These are phyloP conservation scores for Singerocomus inundabilis DNA, from an alignment of 1,284 basidiomycete species.

Conservation along the genomic window DNA sequence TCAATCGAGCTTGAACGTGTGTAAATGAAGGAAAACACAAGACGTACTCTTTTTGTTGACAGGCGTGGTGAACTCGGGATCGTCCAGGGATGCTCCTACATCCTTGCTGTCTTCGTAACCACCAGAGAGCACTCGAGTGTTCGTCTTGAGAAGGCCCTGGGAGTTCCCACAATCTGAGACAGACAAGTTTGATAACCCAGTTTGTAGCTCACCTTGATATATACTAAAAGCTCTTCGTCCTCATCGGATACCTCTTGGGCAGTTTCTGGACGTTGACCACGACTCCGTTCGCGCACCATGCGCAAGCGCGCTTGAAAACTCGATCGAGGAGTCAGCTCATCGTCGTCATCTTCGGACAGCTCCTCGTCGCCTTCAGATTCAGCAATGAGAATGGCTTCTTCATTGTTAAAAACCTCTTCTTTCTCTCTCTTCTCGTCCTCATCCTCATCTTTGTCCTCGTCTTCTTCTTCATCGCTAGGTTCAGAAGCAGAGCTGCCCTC, in stretches of 20 bases:
- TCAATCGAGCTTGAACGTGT: background rate
- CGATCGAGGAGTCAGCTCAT: conserved; percentile 43
- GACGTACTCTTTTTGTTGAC: conserved; percentile 25
- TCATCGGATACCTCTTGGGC: conserved; percentile 33
- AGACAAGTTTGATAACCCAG: background rate
- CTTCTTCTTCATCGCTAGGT: conserved; percentile 34
- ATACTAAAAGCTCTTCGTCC: conserved; percentile 63
- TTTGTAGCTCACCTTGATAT: conserved; percentile 52
- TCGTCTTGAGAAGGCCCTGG: conserved; percentile 48
- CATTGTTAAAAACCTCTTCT: conserved; percentile 18
- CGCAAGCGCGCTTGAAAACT: conserved; percentile 56
- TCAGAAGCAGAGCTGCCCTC: conserved; percentile 20
- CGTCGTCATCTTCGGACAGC: conserved; percentile 32
- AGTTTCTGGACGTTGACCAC: conserved; percentile 23
- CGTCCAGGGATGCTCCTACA: conserved; percentile 30
- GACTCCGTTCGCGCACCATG: conserved; percentile 38
- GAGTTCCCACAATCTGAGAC: conserved; percentile 3
- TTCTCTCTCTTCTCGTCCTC: conserved; percentile 13
- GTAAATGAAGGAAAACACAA: conserved; percentile 2
- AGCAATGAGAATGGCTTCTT: conserved; percentile 25
- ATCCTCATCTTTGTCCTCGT: conserved; percentile 4
- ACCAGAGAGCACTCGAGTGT: conserved; percentile 37
- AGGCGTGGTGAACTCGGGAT: conserved; percentile 33
- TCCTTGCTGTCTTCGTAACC: conserved; percentile 54
- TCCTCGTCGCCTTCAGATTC: conserved; percentile 30